These are phyloP conservation scores for Heterobasidion annosum DNA, from an alignment of 1,284 basidiomycete genomes.

Conservation along the genomic window DNA sequence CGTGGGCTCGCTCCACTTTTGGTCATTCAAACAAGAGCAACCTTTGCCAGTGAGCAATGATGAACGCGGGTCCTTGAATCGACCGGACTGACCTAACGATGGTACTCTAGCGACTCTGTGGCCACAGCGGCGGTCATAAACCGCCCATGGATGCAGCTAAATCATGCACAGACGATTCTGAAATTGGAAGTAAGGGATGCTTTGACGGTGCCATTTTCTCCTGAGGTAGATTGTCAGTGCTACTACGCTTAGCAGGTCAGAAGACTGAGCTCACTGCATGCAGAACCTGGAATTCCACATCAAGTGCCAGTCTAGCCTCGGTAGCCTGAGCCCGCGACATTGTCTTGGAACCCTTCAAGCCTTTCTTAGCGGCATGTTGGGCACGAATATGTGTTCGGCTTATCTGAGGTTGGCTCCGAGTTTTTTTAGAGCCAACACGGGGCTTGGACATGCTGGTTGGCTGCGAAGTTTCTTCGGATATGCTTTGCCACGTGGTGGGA, in stretches of 20 bases:
- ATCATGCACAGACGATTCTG: not conserved
- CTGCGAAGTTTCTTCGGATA: no score
- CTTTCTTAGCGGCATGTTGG: not conserved
- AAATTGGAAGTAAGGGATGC: not conserved
- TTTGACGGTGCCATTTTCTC: not conserved
- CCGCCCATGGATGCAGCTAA: not conserved
- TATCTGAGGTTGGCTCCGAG: not conserved
- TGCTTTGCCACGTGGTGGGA: no score
- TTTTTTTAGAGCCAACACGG: not conserved
- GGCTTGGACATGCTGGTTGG: not conserved
- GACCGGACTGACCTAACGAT: no score
- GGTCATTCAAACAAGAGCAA: no score
- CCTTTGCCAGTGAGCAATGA: no score
- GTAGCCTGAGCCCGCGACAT: conserved; percentile 7
- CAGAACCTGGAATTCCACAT: conserved; percentile 7
- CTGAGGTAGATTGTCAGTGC: not conserved
- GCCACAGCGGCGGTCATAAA: not conserved
- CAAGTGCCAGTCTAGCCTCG: conserved; percentile 5
- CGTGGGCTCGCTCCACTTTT: no score
- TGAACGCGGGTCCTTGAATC: no score
- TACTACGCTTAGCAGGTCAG: not conserved
- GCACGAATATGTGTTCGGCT: not conserved
- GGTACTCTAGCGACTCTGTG: no score
- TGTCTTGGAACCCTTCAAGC: not conserved
- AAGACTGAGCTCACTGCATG: not conserved